Evolutionary conservation across 345 rosid species (phyloP).

Genomic region (Salix caprea): DNA sequence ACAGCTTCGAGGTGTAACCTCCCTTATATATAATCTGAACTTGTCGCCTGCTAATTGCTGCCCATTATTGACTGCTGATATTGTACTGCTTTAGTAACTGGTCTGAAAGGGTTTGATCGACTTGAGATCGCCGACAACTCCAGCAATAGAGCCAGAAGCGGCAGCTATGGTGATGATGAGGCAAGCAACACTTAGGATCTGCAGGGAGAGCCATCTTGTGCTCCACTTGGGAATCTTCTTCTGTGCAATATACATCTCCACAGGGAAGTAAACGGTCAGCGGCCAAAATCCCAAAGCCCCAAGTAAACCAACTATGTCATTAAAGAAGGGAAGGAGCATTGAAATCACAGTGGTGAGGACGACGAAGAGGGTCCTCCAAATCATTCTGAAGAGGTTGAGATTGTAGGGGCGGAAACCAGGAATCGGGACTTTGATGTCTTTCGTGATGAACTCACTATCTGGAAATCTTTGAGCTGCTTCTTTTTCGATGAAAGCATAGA

Average conservation of each 20-base stretch:
- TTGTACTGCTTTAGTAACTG: slow-evolving; percentile 20
- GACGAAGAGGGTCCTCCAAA: slow-evolving; percentile 88
- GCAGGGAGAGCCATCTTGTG: slow-evolving; percentile 68
- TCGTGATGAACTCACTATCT: slow-evolving; percentile 51
- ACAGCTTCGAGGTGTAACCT: too few relatives aligned
- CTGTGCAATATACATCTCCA: slow-evolving; percentile 78
- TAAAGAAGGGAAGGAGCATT: slow-evolving; percentile 88
- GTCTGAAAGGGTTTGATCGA: slow-evolving; percentile 61
- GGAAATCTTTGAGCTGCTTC: slow-evolving; percentile 42
- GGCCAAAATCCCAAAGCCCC: slow-evolving; percentile 98
- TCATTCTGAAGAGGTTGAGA: slow-evolving; percentile 66
- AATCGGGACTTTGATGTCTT: slow-evolving; percentile 48
- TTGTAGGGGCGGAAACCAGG: slow-evolving; percentile 42
- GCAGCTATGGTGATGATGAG: slow-evolving; percentile 68
- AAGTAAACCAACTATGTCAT: slow-evolving; percentile 71
- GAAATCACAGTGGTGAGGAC: slow-evolving; percentile 61
- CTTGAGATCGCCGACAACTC: slow-evolving; percentile 57
- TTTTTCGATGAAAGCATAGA: slow-evolving; percentile 75
- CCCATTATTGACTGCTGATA: background rate
- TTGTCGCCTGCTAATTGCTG: too few relatives aligned
- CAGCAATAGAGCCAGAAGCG: slow-evolving; percentile 76
- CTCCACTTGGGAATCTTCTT: slow-evolving; percentile 73
- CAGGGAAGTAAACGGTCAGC: slow-evolving; percentile 77
- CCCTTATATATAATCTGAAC: too few relatives aligned
- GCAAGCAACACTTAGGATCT: slow-evolving; percentile 68